Conservation (phyloP, 1,284 basidiomycete species). For the Boletus sp. region DNA sequence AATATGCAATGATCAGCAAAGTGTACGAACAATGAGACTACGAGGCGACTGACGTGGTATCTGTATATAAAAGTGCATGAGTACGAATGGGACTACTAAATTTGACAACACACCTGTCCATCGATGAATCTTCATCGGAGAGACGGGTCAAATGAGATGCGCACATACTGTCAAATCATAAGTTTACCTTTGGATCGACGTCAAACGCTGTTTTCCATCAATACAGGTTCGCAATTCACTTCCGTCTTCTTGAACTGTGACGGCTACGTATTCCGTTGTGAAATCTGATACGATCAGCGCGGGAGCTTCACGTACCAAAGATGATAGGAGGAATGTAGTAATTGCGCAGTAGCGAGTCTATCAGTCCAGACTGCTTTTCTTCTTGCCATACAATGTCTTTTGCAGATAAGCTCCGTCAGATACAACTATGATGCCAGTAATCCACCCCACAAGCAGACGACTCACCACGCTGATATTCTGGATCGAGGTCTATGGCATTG, state of each 20-base stretch:
- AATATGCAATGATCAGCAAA: constrained; percentile 5
- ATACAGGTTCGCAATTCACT: constrained; percentile 45
- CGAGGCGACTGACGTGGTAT: constrained; percentile 34
- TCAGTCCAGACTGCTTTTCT: constrained; percentile 44
- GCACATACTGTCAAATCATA: background rate
- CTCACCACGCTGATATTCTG: constrained; percentile 51
- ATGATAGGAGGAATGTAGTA: constrained; percentile 55
- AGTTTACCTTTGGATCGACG: constrained; percentile 46
- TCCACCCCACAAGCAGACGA: background rate
- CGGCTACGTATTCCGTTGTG: constrained; percentile 8
- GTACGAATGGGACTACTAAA: background rate
- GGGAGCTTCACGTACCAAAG: constrained; percentile 37
- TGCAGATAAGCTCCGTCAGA: constrained; percentile 3
- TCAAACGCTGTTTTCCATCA: constrained; percentile 53
- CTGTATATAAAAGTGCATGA: constrained; percentile 16
- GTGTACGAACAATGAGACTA: background rate
- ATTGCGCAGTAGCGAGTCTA: constrained; percentile 54
- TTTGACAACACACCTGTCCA: constrained; percentile 39
- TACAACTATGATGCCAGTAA: background rate
- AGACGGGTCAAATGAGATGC: constrained; percentile 6
- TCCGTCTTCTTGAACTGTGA: constrained; percentile 37
- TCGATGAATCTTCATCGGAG: constrained; percentile 41
- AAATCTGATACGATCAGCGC: background rate
- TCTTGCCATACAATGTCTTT: constrained; percentile 50
- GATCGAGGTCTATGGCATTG: constrained; percentile 44